Percentiles rank a stretch among this genome's conserved stretches.
Evolutionary conservation across 225 moss, liverwort and hornwort genomes (phyloP).

Genomic region (Physcomitrellopsis africana): DNA sequence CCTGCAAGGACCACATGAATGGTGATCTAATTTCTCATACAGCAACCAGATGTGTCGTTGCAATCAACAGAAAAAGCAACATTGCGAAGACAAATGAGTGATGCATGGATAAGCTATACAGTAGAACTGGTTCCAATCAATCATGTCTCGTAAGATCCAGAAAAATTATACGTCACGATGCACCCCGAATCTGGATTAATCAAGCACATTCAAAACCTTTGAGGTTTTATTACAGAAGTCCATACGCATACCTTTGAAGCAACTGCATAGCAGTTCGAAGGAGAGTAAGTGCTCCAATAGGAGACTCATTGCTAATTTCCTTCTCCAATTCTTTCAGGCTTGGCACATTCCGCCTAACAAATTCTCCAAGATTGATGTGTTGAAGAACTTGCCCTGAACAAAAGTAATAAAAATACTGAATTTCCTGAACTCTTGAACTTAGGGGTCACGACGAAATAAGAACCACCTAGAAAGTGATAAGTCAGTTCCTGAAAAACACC

Average conservation of each 20-base stretch:
- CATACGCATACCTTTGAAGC: slow-evolving; percentile 68
- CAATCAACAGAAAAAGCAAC: too few relatives aligned
- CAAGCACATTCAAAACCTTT: neutral
- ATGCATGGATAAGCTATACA: neutral
- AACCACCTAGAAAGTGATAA: neutral
- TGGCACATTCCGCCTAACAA: slow-evolving; percentile 69
- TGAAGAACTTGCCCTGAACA: slow-evolving; percentile 82
- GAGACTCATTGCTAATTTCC: slow-evolving; percentile 52
- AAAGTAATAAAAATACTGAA: slow-evolving; percentile 13
- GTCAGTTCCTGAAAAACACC: slow-evolving; percentile 14
- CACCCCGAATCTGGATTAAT: neutral
- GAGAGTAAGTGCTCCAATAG: slow-evolving; percentile 65
- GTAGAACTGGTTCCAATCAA: neutral
- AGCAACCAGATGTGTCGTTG: too few relatives aligned
- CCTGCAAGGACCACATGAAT: slow-evolving; percentile 40
- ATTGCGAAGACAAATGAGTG: neutral
- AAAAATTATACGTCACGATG: neutral
- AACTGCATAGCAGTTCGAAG: slow-evolving; percentile 76
- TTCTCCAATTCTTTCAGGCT: slow-evolving; percentile 69
- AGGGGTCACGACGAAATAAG: neutral
- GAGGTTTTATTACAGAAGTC: neutral
- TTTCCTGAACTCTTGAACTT: neutral
- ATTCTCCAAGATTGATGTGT: slow-evolving; percentile 79
- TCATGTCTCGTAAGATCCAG: neutral
- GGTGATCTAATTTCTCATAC: neutral